A percentile compares a stretch with the other conserved stretches of the same genome.
Conservation (phyloP, 108 stramenopile species). For the Discostella stelligeroides region DNA sequence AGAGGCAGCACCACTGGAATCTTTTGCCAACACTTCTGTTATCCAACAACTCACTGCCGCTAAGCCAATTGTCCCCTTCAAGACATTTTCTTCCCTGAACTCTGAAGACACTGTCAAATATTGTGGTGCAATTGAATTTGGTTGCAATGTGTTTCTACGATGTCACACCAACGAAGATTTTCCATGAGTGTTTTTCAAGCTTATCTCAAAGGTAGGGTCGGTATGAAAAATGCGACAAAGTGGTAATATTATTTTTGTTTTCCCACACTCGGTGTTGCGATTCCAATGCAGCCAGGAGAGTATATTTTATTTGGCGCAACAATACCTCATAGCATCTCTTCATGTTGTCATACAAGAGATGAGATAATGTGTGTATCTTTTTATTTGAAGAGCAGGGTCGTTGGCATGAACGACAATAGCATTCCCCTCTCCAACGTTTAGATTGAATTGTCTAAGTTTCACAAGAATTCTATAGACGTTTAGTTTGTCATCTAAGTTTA, state of each 20-base stretch:
- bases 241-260: constrained; percentile 7
- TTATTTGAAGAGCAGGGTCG: not conserved
- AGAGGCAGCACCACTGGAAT: no score
- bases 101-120: not conserved
- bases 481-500: no score
- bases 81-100: not conserved
- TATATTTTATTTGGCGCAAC: not conserved
- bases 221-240: not conserved
- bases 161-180: not conserved
- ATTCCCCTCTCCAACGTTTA: no score
- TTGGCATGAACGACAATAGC: no score
- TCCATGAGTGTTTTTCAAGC: not conserved
- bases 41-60: no score
- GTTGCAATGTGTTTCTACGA: not conserved
- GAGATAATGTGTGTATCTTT: not conserved
- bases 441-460: no score
- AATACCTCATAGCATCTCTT: not conserved
- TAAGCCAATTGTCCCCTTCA: not conserved
- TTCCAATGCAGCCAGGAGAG: constrained; percentile 1
- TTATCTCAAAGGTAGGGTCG: not conserved
- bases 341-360: not conserved
- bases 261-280: no score
- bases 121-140: constrained; percentile 1
- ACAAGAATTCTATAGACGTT: no score
- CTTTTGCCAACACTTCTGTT: no score